phyloP scores from a whole-genome alignment of 148 eudicot species.

The Amaranthus cruentus region DNA sequence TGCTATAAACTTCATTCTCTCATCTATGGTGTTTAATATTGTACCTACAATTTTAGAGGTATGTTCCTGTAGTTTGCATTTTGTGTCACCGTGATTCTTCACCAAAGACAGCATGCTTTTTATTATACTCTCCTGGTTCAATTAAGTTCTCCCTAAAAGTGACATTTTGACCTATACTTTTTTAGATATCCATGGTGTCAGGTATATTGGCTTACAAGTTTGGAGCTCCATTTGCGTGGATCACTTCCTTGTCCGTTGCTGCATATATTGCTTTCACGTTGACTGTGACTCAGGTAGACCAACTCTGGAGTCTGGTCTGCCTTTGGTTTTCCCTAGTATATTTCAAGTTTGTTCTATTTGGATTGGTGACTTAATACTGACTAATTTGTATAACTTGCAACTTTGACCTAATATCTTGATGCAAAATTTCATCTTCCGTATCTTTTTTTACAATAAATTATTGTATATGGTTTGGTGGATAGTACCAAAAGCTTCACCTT shows the following conservation, averaged over 20 bases:
- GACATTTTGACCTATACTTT: slow-evolving; percentile 47
- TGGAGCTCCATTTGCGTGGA: slow-evolving; percentile 93
- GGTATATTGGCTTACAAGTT: slow-evolving; percentile 95
- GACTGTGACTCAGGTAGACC: slow-evolving; percentile 74
- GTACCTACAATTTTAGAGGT: slow-evolving; percentile 93
- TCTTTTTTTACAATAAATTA: background rate
- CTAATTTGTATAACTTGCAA: background rate
- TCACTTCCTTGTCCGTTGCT: slow-evolving; percentile 84
- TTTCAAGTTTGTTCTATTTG: background rate
- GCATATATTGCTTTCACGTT: slow-evolving; percentile 80
- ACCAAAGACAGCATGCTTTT: background rate
- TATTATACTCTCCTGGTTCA: background rate
- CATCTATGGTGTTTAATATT: slow-evolving; percentile 89
- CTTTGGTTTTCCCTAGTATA: background rate
- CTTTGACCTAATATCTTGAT: background rate
- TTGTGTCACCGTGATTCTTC: slow-evolving; percentile 8
- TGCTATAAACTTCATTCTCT: slow-evolving; percentile 88
- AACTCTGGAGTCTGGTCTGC: slow-evolving; percentile 3
- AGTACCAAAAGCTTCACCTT: background rate
- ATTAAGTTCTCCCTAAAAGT: slow-evolving; percentile 1
- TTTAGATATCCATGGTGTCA: slow-evolving; percentile 92
- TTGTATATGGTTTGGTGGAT: background rate
- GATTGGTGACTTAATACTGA: background rate
- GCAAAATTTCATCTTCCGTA: background rate
- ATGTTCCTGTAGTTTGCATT: slow-evolving; percentile 22